Evolutionary conservation across 139 green algal genomes (phyloP).

Genomic region (Chlamydomonas urium): DNA sequence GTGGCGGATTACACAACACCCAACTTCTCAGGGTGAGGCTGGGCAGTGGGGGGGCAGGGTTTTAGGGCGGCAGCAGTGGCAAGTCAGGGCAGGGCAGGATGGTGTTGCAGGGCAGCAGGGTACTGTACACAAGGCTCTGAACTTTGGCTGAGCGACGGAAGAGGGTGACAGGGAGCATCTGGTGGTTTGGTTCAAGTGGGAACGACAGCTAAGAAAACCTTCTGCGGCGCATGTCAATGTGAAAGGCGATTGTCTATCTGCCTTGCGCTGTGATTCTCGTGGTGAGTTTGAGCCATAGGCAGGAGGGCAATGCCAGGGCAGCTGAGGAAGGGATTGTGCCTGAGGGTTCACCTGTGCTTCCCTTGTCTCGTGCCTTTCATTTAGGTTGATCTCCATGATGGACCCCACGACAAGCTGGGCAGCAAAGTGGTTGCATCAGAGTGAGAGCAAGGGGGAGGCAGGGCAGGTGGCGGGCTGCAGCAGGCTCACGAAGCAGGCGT

Average conservation of each 20-base stretch:
- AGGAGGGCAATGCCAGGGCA: too few relatives aligned
- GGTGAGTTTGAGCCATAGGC: not conserved
- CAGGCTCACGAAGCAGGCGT: too few relatives aligned
- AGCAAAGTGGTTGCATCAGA: constrained; percentile 65
- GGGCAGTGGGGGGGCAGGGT: too few relatives aligned
- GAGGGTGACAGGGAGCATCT: not conserved
- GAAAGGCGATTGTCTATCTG: not conserved
- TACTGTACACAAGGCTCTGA: not conserved
- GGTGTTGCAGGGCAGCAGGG: not conserved
- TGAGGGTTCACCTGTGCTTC: too few relatives aligned
- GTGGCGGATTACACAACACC: constrained; percentile 66
- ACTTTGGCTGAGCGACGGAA: not conserved
- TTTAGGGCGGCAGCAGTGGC: too few relatives aligned
- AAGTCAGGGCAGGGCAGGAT: too few relatives aligned
- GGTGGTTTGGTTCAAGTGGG: not conserved
- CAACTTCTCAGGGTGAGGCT: constrained; percentile 67
- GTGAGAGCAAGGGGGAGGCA: constrained; percentile 18
- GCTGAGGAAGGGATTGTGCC: too few relatives aligned
- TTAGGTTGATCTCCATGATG: constrained; percentile 60
- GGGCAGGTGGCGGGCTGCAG: not conserved
- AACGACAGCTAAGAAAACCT: not conserved
- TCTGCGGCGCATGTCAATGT: not conserved
- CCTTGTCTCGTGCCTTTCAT: not conserved
- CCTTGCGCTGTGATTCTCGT: not conserved
- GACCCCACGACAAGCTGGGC: constrained; percentile 64